phyloP scores from a whole-genome alignment of 1,284 basidiomycete species.

The Gomphus bonarii region DNA sequence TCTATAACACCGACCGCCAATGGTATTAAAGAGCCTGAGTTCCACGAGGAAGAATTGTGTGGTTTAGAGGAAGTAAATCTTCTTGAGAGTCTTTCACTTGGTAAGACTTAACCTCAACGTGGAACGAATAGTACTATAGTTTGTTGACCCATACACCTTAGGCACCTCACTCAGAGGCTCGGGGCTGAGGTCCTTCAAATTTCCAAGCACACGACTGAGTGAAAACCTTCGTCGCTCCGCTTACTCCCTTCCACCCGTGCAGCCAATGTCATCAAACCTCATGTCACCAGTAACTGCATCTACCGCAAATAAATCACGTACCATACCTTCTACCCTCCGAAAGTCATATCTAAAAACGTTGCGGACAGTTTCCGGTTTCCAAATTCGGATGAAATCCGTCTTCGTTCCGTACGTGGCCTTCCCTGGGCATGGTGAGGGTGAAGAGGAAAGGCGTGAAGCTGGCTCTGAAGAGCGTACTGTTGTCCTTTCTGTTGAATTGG shows the following conservation, averaged over 20 bases:
- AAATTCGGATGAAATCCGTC: slow-evolving; percentile 81
- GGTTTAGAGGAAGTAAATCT: slow-evolving; percentile 75
- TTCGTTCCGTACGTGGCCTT: slow-evolving; percentile 74
- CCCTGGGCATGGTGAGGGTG: slow-evolving; percentile 27
- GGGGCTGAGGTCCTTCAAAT: slow-evolving; percentile 24
- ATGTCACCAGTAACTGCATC: slow-evolving; percentile 14
- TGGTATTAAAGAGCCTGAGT: slow-evolving; percentile 19
- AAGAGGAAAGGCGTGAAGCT: slow-evolving; percentile 48
- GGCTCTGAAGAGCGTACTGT: slow-evolving; percentile 75
- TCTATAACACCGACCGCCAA: not conserved
- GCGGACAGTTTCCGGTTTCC: slow-evolving; percentile 67
- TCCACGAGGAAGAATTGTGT: slow-evolving; percentile 22
- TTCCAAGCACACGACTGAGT: slow-evolving; percentile 60
- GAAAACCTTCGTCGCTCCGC: slow-evolving; percentile 47
- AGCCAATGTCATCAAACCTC: slow-evolving; percentile 29
- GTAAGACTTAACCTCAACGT: slow-evolving; percentile 22
- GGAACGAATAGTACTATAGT: not conserved
- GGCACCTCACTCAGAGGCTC: slow-evolving; percentile 37
- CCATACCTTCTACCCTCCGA: slow-evolving; percentile 44
- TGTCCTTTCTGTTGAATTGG: slow-evolving; percentile 78
- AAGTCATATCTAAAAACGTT: slow-evolving; percentile 80
- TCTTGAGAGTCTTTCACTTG: slow-evolving; percentile 50
- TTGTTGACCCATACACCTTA: slow-evolving; percentile 14
- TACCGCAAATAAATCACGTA: slow-evolving; percentile 12
- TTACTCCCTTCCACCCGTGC: slow-evolving; percentile 47